Evolutionary conservation across 805 yeast genomes (phyloP), one percentile per base, ranked within the genome.

Genomic region (Candida vaughaniae): DNA sequence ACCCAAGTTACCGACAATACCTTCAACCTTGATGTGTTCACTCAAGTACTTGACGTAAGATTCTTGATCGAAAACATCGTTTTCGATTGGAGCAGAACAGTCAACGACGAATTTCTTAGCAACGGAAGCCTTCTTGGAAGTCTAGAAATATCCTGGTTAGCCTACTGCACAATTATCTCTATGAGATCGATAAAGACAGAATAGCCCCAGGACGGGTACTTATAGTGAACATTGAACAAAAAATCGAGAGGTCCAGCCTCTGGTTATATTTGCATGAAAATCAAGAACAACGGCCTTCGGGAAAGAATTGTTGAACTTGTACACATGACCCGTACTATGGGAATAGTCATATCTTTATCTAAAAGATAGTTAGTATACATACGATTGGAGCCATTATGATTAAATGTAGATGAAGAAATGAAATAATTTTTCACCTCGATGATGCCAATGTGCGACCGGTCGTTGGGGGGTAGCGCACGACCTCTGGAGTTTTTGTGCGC

Each of bases 11-110:
- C 98, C 96, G 62, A 86, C 78, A 66, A 84, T 81, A 73, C 91
- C 90, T 53, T 93, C 99, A 66, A 93, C 91, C 84, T 93, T 93
- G 87, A 93, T 91, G 88, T 88, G 96, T 78, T 93, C 98, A 71
- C 85, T 81, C 74, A 93, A 84, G 91, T 83, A 93, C 81, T 93
- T 91, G 65, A 87, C 95, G 82, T 91, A 89, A 62, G 95, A 82
- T 67, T 93, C 85, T 71, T 95, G 93, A 84, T 93, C 98, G 64
- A 89, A 87, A 68, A 91, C 95, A 78, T 90, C 95, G 75, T 86
- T 87, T 71, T 87, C 95, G 67, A 89, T 89, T 77, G 96, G 96
- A 69, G 95, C 95, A 49, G 96, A 80, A 66, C 85, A 87, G 79
- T 91, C 98, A 67, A 93, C 91, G 64, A 85, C 85, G 78, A 85